phyloP scores from a whole-genome alignment of 2,329 filamentous ascomycete species.

The Aspergillus versicolor region DNA sequence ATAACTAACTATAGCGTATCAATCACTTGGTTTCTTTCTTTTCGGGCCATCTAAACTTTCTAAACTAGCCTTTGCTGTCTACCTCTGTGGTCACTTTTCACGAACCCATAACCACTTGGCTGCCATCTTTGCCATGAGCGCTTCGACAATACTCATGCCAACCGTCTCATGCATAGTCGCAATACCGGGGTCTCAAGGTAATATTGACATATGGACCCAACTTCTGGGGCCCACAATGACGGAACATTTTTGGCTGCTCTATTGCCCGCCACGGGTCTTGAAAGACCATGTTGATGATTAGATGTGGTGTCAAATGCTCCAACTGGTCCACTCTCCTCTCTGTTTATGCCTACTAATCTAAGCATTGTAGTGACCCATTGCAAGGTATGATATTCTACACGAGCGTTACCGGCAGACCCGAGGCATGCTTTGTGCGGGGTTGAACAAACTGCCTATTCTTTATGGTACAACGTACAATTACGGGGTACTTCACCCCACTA shows the following conservation, averaged over 20 bases:
- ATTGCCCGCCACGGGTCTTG: background rate
- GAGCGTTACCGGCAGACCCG: background rate
- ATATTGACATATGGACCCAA: background rate
- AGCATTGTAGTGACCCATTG: background rate
- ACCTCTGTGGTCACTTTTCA: background rate
- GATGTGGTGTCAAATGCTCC: background rate
- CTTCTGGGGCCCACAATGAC: background rate
- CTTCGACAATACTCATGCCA: background rate
- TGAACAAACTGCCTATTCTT: constrained; percentile 2
- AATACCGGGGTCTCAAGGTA: background rate
- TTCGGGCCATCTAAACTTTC: background rate
- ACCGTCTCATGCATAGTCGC: background rate
- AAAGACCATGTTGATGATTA: background rate
- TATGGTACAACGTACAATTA: background rate
- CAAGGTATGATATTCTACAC: background rate
- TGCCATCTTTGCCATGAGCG: background rate
- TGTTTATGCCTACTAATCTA: background rate
- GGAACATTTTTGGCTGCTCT: background rate
- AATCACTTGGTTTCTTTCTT: background rate
- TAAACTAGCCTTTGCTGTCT: background rate
- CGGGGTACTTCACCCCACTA: background rate
- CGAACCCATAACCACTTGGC: background rate
- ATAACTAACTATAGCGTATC: background rate
- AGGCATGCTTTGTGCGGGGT: constrained; percentile 12
- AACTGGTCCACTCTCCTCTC: background rate